These are phyloP conservation scores for Eutrema yunnanense DNA, from an alignment of 345 rosid species.

Conservation along the genomic window DNA sequence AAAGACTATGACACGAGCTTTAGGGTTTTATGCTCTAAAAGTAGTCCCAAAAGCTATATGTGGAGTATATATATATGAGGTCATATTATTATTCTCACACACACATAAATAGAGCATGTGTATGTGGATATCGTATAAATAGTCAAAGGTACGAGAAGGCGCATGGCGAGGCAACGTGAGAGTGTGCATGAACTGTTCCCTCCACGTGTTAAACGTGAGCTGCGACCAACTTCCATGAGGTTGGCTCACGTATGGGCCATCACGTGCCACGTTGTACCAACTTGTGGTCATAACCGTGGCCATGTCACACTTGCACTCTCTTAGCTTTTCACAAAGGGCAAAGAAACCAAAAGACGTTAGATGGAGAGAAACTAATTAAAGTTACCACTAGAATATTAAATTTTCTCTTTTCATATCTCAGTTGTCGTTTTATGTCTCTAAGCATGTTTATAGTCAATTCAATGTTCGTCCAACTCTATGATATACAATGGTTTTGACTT, in stretches of 20 bases:
- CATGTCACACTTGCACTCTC: conserved; percentile 28
- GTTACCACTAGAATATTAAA: background rate
- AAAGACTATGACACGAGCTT: conserved; percentile 9
- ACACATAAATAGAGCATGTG: background rate
- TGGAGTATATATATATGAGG: conserved; percentile 11
- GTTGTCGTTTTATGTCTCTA: background rate
- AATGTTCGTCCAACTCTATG: background rate
- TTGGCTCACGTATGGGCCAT: conserved; percentile 24
- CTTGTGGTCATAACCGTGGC: conserved; percentile 22
- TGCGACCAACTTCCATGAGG: conserved; percentile 26
- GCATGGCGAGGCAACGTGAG: conserved; percentile 27
- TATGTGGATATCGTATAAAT: background rate
- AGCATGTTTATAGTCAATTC: conserved; percentile 10
- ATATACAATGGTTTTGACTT: background rate
- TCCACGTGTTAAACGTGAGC: conserved; percentile 27
- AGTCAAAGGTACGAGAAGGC: conserved; percentile 11
- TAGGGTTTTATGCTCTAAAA: conserved; percentile 10
- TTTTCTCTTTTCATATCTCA: background rate
- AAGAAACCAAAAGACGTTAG: conserved; percentile 7
- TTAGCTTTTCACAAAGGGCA: conserved; percentile 22
- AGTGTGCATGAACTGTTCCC: conserved; percentile 33
- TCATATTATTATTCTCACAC: background rate
- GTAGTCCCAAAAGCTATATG: background rate
- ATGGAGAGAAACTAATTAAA: background rate
- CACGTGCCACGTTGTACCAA: conserved; percentile 24